These are phyloP conservation scores for Coprinellus aureogranulatus DNA, from an alignment of 768 basidiomycete genomes.

Conservation along the genomic window DNA sequence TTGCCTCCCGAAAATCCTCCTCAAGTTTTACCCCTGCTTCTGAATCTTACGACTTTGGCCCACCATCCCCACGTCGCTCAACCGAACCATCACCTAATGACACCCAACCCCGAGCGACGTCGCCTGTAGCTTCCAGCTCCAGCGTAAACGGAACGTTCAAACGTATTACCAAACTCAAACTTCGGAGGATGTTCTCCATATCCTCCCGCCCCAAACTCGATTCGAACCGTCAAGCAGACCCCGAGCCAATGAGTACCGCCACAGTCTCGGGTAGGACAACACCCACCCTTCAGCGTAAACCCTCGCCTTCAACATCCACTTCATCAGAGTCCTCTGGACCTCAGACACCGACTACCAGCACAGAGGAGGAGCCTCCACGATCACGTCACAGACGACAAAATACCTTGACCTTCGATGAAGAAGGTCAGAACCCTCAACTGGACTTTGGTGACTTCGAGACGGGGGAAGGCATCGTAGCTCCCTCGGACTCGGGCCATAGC, in stretches of 20 bases:
- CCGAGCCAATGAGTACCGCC: conserved; percentile 1
- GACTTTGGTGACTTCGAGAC: conserved; percentile 7
- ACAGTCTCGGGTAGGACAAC: conserved; percentile 10
- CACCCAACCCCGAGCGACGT: background rate
- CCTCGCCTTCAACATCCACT: conserved; percentile 18
- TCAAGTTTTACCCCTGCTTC: no score
- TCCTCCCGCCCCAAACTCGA: conserved; percentile 11
- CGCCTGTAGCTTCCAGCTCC: conserved; percentile 26
- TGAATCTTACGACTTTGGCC: no score
- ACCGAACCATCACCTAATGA: conserved; percentile 8
- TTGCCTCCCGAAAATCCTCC: no score
- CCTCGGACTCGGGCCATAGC: background rate
- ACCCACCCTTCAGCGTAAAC: conserved; percentile 11
- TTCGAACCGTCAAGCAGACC: conserved; percentile 7
- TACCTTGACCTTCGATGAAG: background rate
- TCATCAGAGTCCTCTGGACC: conserved; percentile 18
- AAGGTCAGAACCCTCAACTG: background rate
- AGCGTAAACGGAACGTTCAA: conserved; percentile 21
- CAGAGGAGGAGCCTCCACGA: conserved; percentile 15
- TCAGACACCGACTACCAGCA: conserved; percentile 32
- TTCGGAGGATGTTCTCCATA: conserved; percentile 40
- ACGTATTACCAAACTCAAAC: conserved; percentile 37
- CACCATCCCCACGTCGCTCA: conserved; percentile 4
- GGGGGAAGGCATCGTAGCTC: conserved; percentile 2
- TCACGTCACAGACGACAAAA: background rate